Conservation (phyloP, 352 stramenopile genomes). For the Globisporangium recalcitrans region DNA sequence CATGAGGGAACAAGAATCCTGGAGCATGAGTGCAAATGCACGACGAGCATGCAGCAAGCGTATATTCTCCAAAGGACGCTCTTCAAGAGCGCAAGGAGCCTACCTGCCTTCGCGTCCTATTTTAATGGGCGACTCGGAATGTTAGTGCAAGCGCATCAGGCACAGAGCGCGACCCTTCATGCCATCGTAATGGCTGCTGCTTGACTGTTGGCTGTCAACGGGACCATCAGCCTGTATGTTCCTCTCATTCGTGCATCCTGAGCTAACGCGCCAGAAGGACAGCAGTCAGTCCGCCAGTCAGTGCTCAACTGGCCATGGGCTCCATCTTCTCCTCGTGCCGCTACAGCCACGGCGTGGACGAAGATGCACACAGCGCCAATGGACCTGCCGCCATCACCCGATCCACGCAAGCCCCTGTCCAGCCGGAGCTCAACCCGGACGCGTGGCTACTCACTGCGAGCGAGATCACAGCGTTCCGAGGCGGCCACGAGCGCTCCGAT, state of each 20-base stretch:
- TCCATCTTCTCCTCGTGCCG: conserved; percentile 10
- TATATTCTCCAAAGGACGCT: too few relatives aligned
- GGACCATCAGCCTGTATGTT: too few relatives aligned
- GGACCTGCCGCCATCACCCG: not conserved
- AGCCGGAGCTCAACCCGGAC: conserved; percentile 14
- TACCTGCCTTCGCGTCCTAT: too few relatives aligned
- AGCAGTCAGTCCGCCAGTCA: not conserved
- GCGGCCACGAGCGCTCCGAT: not conserved
- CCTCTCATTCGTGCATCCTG: not conserved
- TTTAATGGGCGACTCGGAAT: too few relatives aligned
- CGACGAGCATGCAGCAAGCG: too few relatives aligned
- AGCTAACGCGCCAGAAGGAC: not conserved
- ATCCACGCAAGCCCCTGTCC: not conserved
- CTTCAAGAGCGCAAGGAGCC: too few relatives aligned
- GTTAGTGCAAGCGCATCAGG: too few relatives aligned
- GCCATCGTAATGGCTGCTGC: too few relatives aligned
- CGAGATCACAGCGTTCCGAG: conserved; percentile 7
- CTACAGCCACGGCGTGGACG: not conserved
- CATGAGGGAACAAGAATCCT: too few relatives aligned
- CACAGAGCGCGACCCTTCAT: too few relatives aligned
- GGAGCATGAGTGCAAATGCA: too few relatives aligned
- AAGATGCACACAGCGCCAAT: not conserved
- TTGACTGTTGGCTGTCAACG: not conserved
- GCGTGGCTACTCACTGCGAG: conserved; percentile 10
- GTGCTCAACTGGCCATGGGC: conserved; percentile 1